Conservation (phyloP, 345 rosid genomes). For the Garcia nutans region DNA sequence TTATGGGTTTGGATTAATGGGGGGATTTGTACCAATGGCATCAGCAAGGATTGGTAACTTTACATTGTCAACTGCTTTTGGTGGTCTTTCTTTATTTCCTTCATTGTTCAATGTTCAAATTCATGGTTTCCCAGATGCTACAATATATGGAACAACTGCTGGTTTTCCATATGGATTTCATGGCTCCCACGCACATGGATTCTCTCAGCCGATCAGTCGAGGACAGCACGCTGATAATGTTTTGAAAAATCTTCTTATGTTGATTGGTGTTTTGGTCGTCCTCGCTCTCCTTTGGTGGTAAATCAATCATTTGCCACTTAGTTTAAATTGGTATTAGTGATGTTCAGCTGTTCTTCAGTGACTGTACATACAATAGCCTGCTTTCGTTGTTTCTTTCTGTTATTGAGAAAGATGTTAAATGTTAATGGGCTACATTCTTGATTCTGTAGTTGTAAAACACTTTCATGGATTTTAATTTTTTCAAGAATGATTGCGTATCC, state of each 20-base stretch:
- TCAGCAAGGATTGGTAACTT: constrained; percentile 69
- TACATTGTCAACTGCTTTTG: constrained; percentile 60
- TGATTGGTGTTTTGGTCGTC: constrained; percentile 55
- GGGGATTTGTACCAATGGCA: constrained; percentile 69
- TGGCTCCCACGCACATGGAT: constrained; percentile 53
- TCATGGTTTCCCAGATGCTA: constrained; percentile 69
- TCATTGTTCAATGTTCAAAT: constrained; percentile 69
- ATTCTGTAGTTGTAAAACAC: not conserved
- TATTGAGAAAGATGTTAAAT: constrained; percentile 16
- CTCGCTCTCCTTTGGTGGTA: constrained; percentile 54
- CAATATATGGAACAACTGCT: constrained; percentile 57
- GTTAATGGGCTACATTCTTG: not conserved
- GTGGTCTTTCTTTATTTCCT: constrained; percentile 61
- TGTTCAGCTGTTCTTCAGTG: not conserved
- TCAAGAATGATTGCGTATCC: not conserved
- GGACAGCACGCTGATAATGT: constrained; percentile 53
- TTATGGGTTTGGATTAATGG: constrained; percentile 63
- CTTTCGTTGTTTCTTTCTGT: constrained; percentile 7
- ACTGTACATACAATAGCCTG: constrained; percentile 20
- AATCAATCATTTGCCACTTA: constrained; percentile 17
- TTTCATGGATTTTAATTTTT: not conserved
- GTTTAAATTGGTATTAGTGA: not conserved
- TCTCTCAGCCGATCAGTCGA: constrained; percentile 33
- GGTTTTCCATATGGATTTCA: constrained; percentile 64
- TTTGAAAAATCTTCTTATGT: constrained; percentile 51